Evolutionary conservation across 139 green algal species (phyloP).

Genomic region (Mesostigma viride): DNA sequence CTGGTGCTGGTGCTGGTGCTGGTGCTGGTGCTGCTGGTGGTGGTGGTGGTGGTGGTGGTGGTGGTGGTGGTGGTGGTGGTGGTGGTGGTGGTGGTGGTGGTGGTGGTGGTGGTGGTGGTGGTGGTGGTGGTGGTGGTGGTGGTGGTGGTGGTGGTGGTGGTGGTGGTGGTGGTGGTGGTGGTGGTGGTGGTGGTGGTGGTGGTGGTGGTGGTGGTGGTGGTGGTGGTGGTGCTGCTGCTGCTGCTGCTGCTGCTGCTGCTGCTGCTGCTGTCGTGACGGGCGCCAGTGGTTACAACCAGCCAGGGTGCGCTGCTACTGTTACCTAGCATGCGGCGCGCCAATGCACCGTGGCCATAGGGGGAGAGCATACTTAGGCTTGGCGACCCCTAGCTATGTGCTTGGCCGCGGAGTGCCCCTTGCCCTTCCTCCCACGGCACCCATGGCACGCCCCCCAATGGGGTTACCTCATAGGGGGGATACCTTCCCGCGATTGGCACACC

Average conservation of each 20-base stretch:
- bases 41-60: not conserved
- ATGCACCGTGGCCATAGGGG: no score
- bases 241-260: not conserved
- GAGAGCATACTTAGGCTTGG: no score
- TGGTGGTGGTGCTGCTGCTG: not conserved
- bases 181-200: not conserved
- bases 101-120: not conserved
- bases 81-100: not conserved
- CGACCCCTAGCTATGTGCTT: no score
- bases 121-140: not conserved
- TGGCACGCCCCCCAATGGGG: no score
- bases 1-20: not conserved
- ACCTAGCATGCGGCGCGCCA: no score
- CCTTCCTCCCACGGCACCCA: no score
- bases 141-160: not conserved
- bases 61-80: not conserved
- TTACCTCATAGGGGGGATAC: no score
- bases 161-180: not conserved
- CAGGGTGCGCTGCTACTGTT: no score
- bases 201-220: not conserved
- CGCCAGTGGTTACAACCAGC: no score
- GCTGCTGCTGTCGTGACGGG: not conserved
- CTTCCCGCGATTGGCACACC: no score
- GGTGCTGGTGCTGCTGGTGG: not conserved
- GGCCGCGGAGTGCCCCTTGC: no score